Evolutionary conservation across 306 rosid genomes (phyloP).

Genomic region (Albizia julibrissin): DNA sequence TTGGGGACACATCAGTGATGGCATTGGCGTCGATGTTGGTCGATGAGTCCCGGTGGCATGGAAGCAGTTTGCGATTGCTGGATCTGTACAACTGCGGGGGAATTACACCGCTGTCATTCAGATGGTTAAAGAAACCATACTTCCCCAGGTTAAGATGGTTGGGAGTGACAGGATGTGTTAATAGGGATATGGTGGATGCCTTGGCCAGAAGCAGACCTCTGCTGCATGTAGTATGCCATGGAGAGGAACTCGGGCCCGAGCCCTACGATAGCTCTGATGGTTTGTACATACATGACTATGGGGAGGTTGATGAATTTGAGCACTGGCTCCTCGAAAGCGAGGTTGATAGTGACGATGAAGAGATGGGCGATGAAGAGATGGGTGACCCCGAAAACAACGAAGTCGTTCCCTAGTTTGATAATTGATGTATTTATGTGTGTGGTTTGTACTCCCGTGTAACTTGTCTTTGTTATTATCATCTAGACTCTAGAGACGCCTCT

Average conservation of each 20-base stretch:
- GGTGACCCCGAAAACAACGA: conserved; percentile 60
- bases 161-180: conserved; percentile 85
- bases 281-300: conserved; percentile 59
- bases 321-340: conserved; percentile 80
- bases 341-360: conserved; percentile 59
- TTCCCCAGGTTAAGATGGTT: conserved; percentile 92
- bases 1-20: conserved; percentile 82
- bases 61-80: conserved; percentile 70
- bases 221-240: conserved; percentile 79
- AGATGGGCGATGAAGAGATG: conserved; percentile 74
- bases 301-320: conserved; percentile 81
- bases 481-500: conserved; percentile 1
- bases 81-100: conserved; percentile 91
- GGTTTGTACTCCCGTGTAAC: not conserved
- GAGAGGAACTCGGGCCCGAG: conserved; percentile 81
- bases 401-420: conserved; percentile 29
- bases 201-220: conserved; percentile 77
- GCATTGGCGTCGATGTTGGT: conserved; percentile 91
- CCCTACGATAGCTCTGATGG: conserved; percentile 62
- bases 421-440: not conserved
- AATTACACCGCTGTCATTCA: conserved; percentile 72
- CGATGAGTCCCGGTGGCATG: conserved; percentile 71
- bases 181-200: conserved; percentile 85
- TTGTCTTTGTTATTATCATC: conserved; percentile 8
- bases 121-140: conserved; percentile 90